Conservation (phyloP, 176 grass and related monocot species). For the Puccinellia tenuiflora region DNA sequence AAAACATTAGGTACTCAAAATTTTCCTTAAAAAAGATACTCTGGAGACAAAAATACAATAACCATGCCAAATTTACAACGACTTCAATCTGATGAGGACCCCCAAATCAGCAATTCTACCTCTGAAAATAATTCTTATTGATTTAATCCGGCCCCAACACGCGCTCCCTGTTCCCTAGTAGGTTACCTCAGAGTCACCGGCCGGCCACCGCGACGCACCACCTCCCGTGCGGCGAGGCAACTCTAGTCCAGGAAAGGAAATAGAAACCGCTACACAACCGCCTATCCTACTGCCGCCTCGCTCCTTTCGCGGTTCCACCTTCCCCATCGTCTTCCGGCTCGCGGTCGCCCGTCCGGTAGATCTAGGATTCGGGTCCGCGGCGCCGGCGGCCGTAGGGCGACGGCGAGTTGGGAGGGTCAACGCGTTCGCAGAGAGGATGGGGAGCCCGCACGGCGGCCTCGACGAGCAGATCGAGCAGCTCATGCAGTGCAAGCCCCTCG, state of each 20-base stretch:
- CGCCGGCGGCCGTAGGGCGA: neutral
- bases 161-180: neutral
- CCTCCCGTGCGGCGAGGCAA: neutral
- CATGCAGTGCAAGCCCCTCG: neutral
- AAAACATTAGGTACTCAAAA: too few species aligned
- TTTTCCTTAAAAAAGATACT: too few species aligned
- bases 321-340: neutral
- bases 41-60: too few species aligned
- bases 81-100: too few species aligned
- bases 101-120: neutral
- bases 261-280: neutral
- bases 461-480: constrained; percentile 2
- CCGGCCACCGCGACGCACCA: neutral
- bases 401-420: neutral
- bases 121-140: neutral
- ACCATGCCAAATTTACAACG: too few species aligned
- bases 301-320: neutral
- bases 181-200: neutral
- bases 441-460: neutral
- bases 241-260: neutral
- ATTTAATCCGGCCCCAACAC: neutral
- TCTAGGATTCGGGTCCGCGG: neutral
- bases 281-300: neutral
- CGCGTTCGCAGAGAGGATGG: neutral
- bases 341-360: neutral